A percentile compares a stretch with the other conserved stretches of the same genome.
Evolutionary conservation across 2,329 filamentous ascomycete genomes (phyloP).

Genomic region (Volutella citrinella): DNA sequence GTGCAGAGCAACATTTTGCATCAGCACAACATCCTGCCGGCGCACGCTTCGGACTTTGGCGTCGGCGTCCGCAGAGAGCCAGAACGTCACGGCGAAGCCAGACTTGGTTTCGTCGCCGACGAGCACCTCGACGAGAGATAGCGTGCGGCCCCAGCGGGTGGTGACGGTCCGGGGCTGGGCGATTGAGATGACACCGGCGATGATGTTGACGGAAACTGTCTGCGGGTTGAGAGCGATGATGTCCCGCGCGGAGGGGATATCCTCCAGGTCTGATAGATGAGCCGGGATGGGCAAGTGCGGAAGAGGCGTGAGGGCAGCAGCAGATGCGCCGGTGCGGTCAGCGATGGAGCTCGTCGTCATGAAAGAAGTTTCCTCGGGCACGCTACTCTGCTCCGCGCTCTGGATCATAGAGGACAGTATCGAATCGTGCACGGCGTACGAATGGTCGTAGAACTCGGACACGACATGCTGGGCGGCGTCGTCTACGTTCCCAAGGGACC

Average conservation of each 20-base stretch:
- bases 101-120: constrained; percentile 83
- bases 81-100: constrained; percentile 81
- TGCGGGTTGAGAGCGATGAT: constrained; percentile 69
- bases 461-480: constrained; percentile 35
- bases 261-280: constrained; percentile 54
- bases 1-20: constrained; percentile 76
- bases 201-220: constrained; percentile 76
- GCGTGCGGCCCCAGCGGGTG: constrained; percentile 59
- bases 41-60: constrained; percentile 46
- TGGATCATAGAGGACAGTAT: constrained; percentile 60
- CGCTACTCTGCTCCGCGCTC: constrained; percentile 23
- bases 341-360: constrained; percentile 35
- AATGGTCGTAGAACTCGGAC: constrained; percentile 74
- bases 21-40: constrained; percentile 71
- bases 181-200: constrained; percentile 76
- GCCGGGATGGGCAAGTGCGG: constrained; percentile 28
- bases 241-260: constrained; percentile 66
- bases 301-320: constrained; percentile 17
- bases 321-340: constrained; percentile 14
- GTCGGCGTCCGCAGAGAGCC: constrained; percentile 55
- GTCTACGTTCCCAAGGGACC: constrained; percentile 28
- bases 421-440: constrained; percentile 67
- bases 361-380: constrained; percentile 33
- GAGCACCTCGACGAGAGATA: constrained; percentile 71
- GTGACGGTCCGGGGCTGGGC: constrained; percentile 64